Conservation (phyloP, 305 asterid genomes). For the Solanum hybrid region DNA sequence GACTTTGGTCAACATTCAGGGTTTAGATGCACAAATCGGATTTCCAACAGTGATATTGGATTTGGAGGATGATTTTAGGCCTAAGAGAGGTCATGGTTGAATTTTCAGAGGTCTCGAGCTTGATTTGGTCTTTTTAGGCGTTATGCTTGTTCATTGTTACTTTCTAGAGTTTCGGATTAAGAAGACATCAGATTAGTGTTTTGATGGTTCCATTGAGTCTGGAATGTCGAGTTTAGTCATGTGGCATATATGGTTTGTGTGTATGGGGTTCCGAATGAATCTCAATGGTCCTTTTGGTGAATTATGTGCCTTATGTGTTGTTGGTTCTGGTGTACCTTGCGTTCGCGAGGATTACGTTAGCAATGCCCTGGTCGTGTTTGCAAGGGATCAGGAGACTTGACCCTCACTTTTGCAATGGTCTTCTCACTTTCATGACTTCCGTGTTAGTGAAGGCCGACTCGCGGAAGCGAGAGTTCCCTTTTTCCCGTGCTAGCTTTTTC, state of each 20-base stretch:
- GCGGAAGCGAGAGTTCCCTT: not conserved
- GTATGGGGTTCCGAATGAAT: not conserved
- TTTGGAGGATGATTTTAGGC: not conserved
- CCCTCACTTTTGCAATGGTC: not conserved
- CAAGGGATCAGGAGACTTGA: not conserved
- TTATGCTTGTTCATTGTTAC: not conserved
- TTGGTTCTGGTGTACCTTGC: not conserved
- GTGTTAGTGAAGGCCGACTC: not conserved
- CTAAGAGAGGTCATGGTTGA: not conserved
- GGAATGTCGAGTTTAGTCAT: no score
- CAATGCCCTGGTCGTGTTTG: not conserved
- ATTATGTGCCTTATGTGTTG: no score
- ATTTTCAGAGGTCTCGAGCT: not conserved
- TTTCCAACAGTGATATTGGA: not conserved
- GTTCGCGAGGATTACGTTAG: not conserved
- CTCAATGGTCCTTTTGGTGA: not conserved
- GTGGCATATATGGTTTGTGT: not conserved
- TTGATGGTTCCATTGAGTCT: not conserved
- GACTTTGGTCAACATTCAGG: not conserved
- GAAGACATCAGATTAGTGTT: not conserved
- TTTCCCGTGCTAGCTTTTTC: rapidly evolving
- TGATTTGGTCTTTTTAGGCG: not conserved
- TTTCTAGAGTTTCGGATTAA: not conserved
- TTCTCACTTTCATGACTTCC: not conserved
- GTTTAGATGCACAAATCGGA: no score